Evolutionary conservation across 2,329 filamentous ascomycete species (phyloP), one percentile per base, ranked within the genome.

Genomic region (Myriosclerotinia curreyana): DNA sequence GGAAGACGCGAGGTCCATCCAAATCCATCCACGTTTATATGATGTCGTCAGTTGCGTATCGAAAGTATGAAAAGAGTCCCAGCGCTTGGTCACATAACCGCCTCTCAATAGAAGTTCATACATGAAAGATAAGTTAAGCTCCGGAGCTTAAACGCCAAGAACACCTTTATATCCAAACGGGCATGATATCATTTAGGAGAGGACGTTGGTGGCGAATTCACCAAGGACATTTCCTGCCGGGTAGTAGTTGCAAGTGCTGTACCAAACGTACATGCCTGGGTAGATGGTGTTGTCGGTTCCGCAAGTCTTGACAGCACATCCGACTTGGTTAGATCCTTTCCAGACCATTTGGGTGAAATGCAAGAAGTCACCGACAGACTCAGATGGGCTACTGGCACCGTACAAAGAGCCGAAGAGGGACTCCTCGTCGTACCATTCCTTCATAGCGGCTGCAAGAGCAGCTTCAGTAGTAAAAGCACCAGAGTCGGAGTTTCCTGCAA

Each of bases 351-450:
- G 88, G 60, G 86, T 83, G 77, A 92, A 91, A 76, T 93, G 90
- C 64, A 72, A 62, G 62, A 66, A 70, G 50, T 71, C 69, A 42
- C 50, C 67, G 44, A 85, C 46, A 22, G 62, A 1, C 20, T 48
- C 25, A 72, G 83, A 77, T 34, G 90, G 88, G 74, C 80, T 81
- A 65, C 76, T 74, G 69, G 80, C 64, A 68, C 86, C 88, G 73
- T 89, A 95, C 74, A 77, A 80, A 61, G 78, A 76, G 38, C 74
- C 72, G 65, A 81, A 81, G 77, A 82, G 87, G 72, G 78, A 78
- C 68, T 75, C 74, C 77, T 96, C 92, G 72, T 95, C 91, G 84
- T 97, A 97, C 91, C 95, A 97, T 78, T 88, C 81, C 75, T 94
- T 84, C 72, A 87, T 87, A 70, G 89, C 86, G 68, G 83, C 80